A percentile compares a stretch with the other conserved stretches of the same genome.
Evolutionary conservation across 257 asterid genomes (phyloP).

Genomic region (Plantago major): DNA sequence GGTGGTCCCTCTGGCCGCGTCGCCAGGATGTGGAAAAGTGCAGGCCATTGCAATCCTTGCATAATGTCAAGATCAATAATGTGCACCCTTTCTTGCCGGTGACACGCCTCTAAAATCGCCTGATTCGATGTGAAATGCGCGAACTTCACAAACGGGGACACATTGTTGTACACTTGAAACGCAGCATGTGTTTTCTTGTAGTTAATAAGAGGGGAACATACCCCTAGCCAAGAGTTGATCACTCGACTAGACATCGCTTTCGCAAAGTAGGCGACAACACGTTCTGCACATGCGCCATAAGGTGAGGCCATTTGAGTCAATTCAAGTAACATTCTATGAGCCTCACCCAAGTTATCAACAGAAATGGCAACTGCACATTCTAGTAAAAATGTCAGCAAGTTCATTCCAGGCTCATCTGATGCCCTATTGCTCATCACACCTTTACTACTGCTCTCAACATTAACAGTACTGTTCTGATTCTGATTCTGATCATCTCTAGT

Average conservation of each 20-base stretch:
- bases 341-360: conserved; percentile 63
- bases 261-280: conserved; percentile 70
- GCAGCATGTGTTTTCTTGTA: conserved; percentile 38
- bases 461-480: too few species aligned
- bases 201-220: conserved; percentile 44
- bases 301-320: conserved; percentile 65
- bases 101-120: conserved; percentile 68
- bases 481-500: neutral
- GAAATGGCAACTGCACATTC: conserved; percentile 84
- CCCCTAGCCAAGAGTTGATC: conserved; percentile 70
- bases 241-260: conserved; percentile 72
- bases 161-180: conserved; percentile 58
- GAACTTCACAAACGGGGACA: conserved; percentile 63
- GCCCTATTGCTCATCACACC: conserved; percentile 2
- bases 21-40: conserved; percentile 66
- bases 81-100: conserved; percentile 44
- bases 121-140: conserved; percentile 80
- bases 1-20: conserved; percentile 76
- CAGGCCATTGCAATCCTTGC: conserved; percentile 93
- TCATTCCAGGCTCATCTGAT: conserved; percentile 38
- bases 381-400: conserved; percentile 41
- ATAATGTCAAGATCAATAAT: conserved; percentile 66
- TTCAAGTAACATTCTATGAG: conserved; percentile 66
- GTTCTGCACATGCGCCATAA: conserved; percentile 52
- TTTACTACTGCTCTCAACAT: conserved; percentile 5